These are phyloP conservation scores for Russula sp. DNA, from an alignment of 768 basidiomycete species.

Conservation along the genomic window DNA sequence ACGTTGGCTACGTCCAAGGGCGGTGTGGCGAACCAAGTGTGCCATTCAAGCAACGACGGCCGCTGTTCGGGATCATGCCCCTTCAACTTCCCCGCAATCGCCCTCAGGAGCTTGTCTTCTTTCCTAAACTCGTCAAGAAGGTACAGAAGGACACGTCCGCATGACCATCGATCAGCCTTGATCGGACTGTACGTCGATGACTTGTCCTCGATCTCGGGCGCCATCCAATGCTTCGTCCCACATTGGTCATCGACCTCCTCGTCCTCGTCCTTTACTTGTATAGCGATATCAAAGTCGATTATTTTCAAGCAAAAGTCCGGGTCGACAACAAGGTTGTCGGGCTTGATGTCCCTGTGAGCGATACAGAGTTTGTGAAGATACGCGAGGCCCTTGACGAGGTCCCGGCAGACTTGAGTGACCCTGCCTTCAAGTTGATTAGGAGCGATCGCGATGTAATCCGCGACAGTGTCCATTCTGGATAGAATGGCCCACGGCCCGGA, in stretches of 20 bases:
- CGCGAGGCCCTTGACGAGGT: background rate
- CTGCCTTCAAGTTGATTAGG: no score
- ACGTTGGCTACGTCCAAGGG: no score
- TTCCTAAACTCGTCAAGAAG: background rate
- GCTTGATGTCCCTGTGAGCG: background rate
- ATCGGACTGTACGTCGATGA: background rate
- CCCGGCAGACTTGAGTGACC: background rate
- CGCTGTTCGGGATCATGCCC: background rate
- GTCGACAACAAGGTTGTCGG: background rate
- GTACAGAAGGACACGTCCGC: background rate
- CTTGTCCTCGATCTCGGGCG: background rate
- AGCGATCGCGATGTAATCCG: background rate
- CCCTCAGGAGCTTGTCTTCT: background rate
- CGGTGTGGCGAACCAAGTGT: no score
- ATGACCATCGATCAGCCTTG: background rate
- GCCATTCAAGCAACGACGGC: background rate
- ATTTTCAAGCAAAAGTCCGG: background rate
- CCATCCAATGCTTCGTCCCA: background rate
- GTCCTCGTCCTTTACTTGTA: background rate
- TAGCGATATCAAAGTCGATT: background rate
- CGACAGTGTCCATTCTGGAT: no score
- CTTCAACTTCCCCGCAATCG: background rate
- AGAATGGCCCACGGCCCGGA: no score
- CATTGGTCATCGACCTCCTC: background rate
- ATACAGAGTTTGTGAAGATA: background rate